Evolutionary conservation across 177 flowering plant genomes (phyloP).

Genomic region (Vitis hybrid): DNA sequence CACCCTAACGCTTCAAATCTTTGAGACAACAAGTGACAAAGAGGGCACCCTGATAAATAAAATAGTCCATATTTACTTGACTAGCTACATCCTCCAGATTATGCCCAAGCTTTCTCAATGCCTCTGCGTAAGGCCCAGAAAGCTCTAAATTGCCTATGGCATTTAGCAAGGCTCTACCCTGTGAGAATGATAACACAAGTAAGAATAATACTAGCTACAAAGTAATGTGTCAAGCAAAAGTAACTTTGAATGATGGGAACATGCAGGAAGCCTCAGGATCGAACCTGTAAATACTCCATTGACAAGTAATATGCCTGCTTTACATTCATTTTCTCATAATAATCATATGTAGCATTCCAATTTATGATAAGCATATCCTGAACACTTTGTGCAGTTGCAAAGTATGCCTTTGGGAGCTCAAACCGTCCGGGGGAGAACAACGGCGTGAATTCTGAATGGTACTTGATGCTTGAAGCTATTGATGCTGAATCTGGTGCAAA

Average conservation of each 20-base stretch:
- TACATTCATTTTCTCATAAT: slow-evolving; percentile 65
- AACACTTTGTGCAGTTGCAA: slow-evolving; percentile 92
- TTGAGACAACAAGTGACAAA: too few species aligned
- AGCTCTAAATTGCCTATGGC: slow-evolving; percentile 94
- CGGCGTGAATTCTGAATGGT: slow-evolving; percentile 91
- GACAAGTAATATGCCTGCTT: slow-evolving; percentile 96
- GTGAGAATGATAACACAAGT: slow-evolving; percentile 12
- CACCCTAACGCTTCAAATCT: too few species aligned
- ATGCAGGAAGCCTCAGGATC: not conserved
- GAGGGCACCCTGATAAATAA: not conserved
- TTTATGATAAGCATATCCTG: slow-evolving; percentile 74
- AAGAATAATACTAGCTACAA: not conserved
- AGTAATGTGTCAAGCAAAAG: too few species aligned
- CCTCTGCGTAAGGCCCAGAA: slow-evolving; percentile 85
- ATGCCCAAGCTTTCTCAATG: slow-evolving; percentile 75
- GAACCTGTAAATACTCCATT: slow-evolving; percentile 96
- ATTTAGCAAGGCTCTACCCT: slow-evolving; percentile 93
- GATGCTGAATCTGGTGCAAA: slow-evolving; percentile 54
- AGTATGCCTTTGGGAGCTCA: slow-evolving; percentile 70
- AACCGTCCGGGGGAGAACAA: slow-evolving; percentile 72
- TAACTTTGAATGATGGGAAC: not conserved
- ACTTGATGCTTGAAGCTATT: slow-evolving; percentile 79
- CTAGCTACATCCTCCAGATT: slow-evolving; percentile 70
- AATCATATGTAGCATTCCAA: slow-evolving; percentile 87
- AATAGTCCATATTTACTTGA: slow-evolving; percentile 47